Conservation (phyloP, 805 yeast species). For the Saccharomycopsis lassenensis region DNA sequence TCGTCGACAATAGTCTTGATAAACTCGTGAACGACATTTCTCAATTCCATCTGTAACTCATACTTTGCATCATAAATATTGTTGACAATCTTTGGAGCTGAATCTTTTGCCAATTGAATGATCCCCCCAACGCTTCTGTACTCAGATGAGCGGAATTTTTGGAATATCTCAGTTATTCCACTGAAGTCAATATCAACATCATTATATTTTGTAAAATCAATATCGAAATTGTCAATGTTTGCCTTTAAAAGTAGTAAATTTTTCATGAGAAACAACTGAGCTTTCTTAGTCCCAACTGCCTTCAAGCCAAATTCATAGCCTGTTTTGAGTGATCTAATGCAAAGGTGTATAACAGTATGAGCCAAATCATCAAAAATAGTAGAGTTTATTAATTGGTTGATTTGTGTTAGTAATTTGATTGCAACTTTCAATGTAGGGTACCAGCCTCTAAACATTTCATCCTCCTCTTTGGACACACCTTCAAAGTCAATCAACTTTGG, state of each 20-base stretch:
- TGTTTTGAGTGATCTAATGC: slow-evolving; percentile 49
- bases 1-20: slow-evolving; percentile 44
- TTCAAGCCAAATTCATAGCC: slow-evolving; percentile 38
- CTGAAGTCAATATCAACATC: slow-evolving; percentile 76
- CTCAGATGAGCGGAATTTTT: slow-evolving; percentile 24
- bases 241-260: slow-evolving; percentile 61
- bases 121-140: slow-evolving; percentile 22
- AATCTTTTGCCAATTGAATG: slow-evolving; percentile 45
- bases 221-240: slow-evolving; percentile 67
- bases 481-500: slow-evolving; percentile 57
- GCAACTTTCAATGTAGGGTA: slow-evolving; percentile 69
- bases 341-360: slow-evolving; percentile 72
- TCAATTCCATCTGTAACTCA: slow-evolving; percentile 65
- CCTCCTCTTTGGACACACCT: neutral
- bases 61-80: slow-evolving; percentile 70
- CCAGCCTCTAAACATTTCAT: slow-evolving; percentile 29
- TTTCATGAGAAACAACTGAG: slow-evolving; percentile 57
- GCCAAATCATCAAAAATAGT: slow-evolving; percentile 82
- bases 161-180: slow-evolving; percentile 50
- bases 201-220: slow-evolving; percentile 50
- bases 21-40: slow-evolving; percentile 58
- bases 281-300: slow-evolving; percentile 42
- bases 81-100: slow-evolving; percentile 70
- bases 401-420: slow-evolving; percentile 57
- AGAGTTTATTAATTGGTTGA: slow-evolving; percentile 70